phyloP scores from a whole-genome alignment of 331 rosid species.

The Telfairia occidentalis region DNA sequence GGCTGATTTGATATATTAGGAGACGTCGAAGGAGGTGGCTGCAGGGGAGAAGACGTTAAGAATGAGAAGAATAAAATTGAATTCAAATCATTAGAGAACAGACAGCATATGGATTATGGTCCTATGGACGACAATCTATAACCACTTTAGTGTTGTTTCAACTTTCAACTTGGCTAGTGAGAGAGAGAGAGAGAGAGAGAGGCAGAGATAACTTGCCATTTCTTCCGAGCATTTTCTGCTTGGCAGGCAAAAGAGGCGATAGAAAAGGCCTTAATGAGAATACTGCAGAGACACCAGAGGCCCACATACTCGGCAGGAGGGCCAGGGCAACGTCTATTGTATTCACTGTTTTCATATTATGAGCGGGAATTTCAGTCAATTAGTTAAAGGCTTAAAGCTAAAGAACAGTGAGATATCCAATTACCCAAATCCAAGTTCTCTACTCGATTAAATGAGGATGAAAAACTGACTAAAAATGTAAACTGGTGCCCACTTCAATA shows the following conservation, averaged over 20 bases:
- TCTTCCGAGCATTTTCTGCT: not conserved
- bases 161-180: not conserved
- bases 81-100: not conserved
- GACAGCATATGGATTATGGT: not conserved
- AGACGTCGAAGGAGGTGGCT: not conserved
- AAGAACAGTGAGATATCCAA: not conserved
- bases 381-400: not conserved
- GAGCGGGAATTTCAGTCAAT: not conserved
- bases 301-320: constrained; percentile 2
- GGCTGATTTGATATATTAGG: not conserved
- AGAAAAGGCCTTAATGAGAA: not conserved
- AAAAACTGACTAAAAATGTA: not conserved
- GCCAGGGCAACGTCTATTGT: not conserved
- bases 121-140: not conserved
- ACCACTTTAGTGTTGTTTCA: not conserved
- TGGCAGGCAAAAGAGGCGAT: not conserved
- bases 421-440: not conserved
- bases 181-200: not conserved
- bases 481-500: not conserved
- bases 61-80: not conserved
- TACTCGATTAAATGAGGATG: not conserved
- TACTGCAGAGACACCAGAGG: constrained; percentile 3
- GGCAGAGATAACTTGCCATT: not conserved
- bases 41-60: not conserved
- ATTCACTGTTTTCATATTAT: not conserved